Conservation (phyloP, 2,329 filamentous ascomycete species). For the Clonostachys sp. region DNA sequence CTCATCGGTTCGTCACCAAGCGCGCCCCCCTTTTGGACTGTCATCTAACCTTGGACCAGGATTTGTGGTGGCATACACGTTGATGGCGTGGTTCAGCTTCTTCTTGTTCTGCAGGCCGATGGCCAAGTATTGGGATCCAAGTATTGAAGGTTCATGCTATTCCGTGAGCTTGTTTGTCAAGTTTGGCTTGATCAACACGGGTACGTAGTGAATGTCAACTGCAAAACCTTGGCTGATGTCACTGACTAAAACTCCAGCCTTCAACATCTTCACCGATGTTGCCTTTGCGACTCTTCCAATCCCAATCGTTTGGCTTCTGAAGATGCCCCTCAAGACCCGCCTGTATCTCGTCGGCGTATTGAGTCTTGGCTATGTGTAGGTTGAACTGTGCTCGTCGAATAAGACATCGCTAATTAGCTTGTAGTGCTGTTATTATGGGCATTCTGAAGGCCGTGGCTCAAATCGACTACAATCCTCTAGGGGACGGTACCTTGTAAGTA, state of each 20-base stretch:
- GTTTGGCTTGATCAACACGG: slow-evolving; percentile 1
- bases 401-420: not conserved
- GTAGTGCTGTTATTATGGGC: slow-evolving; percentile 30
- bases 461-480: slow-evolving; percentile 19
- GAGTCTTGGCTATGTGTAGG: slow-evolving; percentile 34
- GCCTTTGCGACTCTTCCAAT: slow-evolving; percentile 34
- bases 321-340: slow-evolving; percentile 28
- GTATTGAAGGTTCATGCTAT: slow-evolving; percentile 3
- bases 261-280: slow-evolving; percentile 37
- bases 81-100: not conserved
- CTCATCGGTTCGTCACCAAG: not conserved
- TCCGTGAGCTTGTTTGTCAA: slow-evolving; percentile 1
- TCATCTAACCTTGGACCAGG: not conserved
- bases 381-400: not conserved
- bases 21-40: no score
- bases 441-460: slow-evolving; percentile 31
- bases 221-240: not conserved
- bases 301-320: slow-evolving; percentile 32
- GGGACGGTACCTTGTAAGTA: slow-evolving; percentile 23
- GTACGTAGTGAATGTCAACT: not conserved
- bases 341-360: slow-evolving; percentile 33
- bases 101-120: slow-evolving; percentile 3
- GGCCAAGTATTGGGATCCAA: slow-evolving; percentile 1
- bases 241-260: slow-evolving; percentile 7
- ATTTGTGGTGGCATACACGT: not conserved